Evolutionary conservation across 2,329 filamentous ascomycete species (phyloP), one percentile per base, ranked within the genome.

Genomic region (Xylaria multiplex): DNA sequence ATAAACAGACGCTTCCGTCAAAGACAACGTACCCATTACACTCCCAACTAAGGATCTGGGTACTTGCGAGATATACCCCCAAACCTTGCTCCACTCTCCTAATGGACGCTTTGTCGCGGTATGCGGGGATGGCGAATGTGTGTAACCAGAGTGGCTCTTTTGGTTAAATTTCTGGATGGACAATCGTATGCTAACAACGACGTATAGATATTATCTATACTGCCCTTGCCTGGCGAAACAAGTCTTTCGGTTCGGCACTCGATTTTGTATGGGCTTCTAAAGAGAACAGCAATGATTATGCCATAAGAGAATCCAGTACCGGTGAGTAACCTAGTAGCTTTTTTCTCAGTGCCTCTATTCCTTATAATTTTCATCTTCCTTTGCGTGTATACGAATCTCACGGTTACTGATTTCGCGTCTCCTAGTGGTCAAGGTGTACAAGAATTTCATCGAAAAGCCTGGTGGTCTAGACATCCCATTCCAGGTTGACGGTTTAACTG

Each of bases 181-280:
- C 14, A 2, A 11, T 2, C 0, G 1, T 50, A 30, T 55, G n/a
- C 62, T 67, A 24, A 67, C 48, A 59, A n/a, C 11, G 35, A 27
- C 6, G 57, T 53, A 27, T 19, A 70, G 68, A 97, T 82, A 98
- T 98, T 78, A 97, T 98, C 75, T 98, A 98, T 83, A 98, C 96
- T 32, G 94, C 96, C 62, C 86, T 98, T 65, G 95, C 95, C 2
- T 97, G 96, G 87, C 90, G 96, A 77, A 98, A 99, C 81, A 97
- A 98, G 83, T 93, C 93, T 3, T 99, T 99, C 75, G 96, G 96
- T 24, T 94, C 93, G 46, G 96, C 95, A 6, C 83, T 98, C 59
- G 96, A 99, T 81, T 99, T 99, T 78, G 94, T 92, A 11, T 99
- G 96, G 96, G 95, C 91, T 0, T 93, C 92, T 50, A 97, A 97